Evolutionary conservation across 805 yeast species (phyloP), one percentile per base, ranked within the genome.

Genomic region (Ogataea philodendri): DNA sequence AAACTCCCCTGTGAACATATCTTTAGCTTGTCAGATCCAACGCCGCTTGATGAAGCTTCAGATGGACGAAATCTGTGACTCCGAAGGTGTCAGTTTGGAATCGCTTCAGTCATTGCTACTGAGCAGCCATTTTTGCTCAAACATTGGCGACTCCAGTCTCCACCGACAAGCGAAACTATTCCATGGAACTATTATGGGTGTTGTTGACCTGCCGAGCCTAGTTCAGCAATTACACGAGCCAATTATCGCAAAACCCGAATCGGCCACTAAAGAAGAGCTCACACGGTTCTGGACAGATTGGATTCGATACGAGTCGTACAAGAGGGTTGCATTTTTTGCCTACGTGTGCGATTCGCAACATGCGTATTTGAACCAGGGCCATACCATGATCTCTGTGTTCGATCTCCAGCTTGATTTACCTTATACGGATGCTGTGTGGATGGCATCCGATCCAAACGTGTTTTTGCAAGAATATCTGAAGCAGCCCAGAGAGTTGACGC

Each of bases 371-470:
- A 54, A 57, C 35, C 49, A 59, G 3, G 59, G 54, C 20, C 49
- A 57, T 7, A 55, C 61, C 9, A 48, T 60, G 18, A 31, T 70
- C 10, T 62, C 72, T 1, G 59, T 64, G 1, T 70, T 70, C 49
- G 72, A 69, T 16, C 53, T 70, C 14, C 62, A 66, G 15, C 40
- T 69, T 11, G 75, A 69, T 24, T 49, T 70, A 22, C 76, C 76
- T 2, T 68, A 63, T 23, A 51, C 69, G 1, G 76, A 70, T 41
- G 57, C 65, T 3, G 66, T 67, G 14, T 70, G 76, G 76, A 41
- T 53, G 19, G 66, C 72, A 7, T 17, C 37, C 1, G 46, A 46
- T 31, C 47, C 55, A 0, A 10, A 25, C 1, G 22, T 32, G 3
- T 64, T 64, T 30, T 40, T 49, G 16, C 24, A 35, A 5, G 57